Base-by-base conservation (phyloP, 139 green algal genomes). In the Chlamydomonas applanata region DNA sequence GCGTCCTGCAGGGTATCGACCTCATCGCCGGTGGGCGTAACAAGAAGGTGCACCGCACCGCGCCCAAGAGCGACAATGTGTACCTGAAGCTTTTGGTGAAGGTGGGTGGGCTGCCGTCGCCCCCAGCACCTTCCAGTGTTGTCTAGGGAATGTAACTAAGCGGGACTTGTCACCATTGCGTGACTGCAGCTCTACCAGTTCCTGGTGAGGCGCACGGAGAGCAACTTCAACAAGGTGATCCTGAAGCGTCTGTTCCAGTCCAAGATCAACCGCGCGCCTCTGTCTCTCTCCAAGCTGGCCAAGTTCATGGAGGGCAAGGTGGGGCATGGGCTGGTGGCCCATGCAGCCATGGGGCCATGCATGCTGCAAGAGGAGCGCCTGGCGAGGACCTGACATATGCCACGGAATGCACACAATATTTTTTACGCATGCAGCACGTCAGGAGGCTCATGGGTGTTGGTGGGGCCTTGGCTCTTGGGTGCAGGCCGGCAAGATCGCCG, bases 61-160 rank as follows among this genome's bases (percentile, higher is more conserved):
- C 94, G 29, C 94, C 94, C 25, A 99, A 99, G 90, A 94, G 83
- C 73, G 86, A 99, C 56, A 99, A 99, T 93, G 93, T 98, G n/a
- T 99, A 99, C 85, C 77, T 99, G 14, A 95, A 97, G 87, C 89
- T 99, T 34, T 87, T 99, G 35, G 95, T 99, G n/a, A 98, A 99
- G 94, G 95, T 99, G 45, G 40, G 65, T 67, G 4, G 32, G 32
- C 62, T 49, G 40, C 40, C 11, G 40, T 19, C 40, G 40, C 40
- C 40, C 11, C 7, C 7, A 49, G n/a, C n/a, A n/a, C n/a, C n/a
- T n/a, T n/a, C n/a, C n/a, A n/a, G n/a, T n/a, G n/a, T n/a, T n/a
- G n/a, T n/a, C n/a, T n/a, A n/a, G n/a, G n/a, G n/a, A n/a, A n/a
- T n/a, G n/a, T n/a, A n/a, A n/a, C n/a, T n/a, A n/a, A n/a, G n/a